Conservation (phyloP, 441 rosid species). For the Raphanus hybrid region DNA sequence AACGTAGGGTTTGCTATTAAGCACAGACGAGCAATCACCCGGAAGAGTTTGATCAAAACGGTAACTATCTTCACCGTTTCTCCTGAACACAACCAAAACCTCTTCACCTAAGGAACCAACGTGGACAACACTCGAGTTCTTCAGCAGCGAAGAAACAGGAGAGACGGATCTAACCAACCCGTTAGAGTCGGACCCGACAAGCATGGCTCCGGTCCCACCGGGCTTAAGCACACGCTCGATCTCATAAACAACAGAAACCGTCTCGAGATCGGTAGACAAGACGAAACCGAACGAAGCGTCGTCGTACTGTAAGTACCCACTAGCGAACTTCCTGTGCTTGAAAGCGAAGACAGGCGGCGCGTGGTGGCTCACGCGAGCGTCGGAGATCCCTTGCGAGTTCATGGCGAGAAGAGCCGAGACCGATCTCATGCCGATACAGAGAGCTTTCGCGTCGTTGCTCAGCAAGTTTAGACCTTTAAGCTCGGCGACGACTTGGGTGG, state of each 20-base stretch:
- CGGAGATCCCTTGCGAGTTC: constrained; percentile 57
- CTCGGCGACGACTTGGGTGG: constrained; percentile 55
- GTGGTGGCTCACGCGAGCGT: constrained; percentile 55
- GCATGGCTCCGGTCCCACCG: constrained; percentile 77
- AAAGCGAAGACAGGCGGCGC: constrained; percentile 61
- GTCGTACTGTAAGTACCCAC: constrained; percentile 51
- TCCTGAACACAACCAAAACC: constrained; percentile 75
- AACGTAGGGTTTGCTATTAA: constrained; percentile 51
- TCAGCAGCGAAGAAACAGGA: constrained; percentile 71
- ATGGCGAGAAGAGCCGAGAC: constrained; percentile 57
- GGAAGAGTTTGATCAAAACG: constrained; percentile 55
- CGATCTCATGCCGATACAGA: constrained; percentile 69
- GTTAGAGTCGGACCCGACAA: constrained; percentile 51
- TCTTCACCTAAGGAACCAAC: constrained; percentile 56
- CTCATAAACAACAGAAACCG: constrained; percentile 66
- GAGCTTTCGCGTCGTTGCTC: constrained; percentile 54
- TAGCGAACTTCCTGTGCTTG: constrained; percentile 54
- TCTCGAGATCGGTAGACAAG: constrained; percentile 60
- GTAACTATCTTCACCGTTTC: constrained; percentile 43
- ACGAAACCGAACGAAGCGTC: constrained; percentile 73
- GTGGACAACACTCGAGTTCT: constrained; percentile 66
- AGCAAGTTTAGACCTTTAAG: constrained; percentile 53
- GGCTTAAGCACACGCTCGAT: constrained; percentile 75
- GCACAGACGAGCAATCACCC: constrained; percentile 54
- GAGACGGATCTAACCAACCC: constrained; percentile 68